phyloP scores from a whole-genome alignment of 352 stramenopile species.

The Phytophthora multivora region DNA sequence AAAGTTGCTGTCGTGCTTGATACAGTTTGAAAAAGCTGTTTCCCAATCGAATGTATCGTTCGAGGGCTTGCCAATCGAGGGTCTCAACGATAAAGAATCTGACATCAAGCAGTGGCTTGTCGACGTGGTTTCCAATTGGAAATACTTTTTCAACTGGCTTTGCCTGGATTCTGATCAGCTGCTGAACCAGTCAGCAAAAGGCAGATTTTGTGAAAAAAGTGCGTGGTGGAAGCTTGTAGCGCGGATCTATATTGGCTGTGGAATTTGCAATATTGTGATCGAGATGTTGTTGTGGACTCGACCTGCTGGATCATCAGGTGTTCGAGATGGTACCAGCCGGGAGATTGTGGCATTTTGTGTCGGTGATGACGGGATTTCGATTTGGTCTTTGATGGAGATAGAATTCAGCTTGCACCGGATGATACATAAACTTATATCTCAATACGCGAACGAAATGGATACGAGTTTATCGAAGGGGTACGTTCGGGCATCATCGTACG shows the following conservation, averaged over 20 bases:
- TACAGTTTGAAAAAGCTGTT: slow-evolving; percentile 45
- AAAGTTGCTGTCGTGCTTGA: slow-evolving; percentile 49
- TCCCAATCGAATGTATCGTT: slow-evolving; percentile 25
- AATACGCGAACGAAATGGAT: slow-evolving; percentile 31
- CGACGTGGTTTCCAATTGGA: slow-evolving; percentile 54
- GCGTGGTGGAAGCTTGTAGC: slow-evolving; percentile 50
- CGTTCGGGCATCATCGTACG: slow-evolving; percentile 30
- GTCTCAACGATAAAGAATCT: slow-evolving; percentile 19
- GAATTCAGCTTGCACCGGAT: slow-evolving; percentile 61
- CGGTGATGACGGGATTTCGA: slow-evolving; percentile 23
- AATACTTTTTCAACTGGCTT: slow-evolving; percentile 64
- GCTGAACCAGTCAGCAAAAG: slow-evolving; percentile 18
- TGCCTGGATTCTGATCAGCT: slow-evolving; percentile 38
- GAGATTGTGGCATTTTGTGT: not conserved
- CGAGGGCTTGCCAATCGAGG: slow-evolving; percentile 25
- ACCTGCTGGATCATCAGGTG: not conserved
- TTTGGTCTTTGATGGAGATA: slow-evolving; percentile 62
- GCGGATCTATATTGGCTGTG: slow-evolving; percentile 54
- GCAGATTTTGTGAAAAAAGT: slow-evolving; percentile 18
- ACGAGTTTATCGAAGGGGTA: slow-evolving; percentile 46
- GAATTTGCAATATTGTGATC: slow-evolving; percentile 50
- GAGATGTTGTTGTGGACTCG: slow-evolving; percentile 32
- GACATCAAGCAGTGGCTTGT: slow-evolving; percentile 49
- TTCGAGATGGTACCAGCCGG: not conserved
- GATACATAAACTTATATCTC: slow-evolving; percentile 40